Conservation (phyloP, 176 grass and related monocot genomes). For the Oryza meridionalis region DNA sequence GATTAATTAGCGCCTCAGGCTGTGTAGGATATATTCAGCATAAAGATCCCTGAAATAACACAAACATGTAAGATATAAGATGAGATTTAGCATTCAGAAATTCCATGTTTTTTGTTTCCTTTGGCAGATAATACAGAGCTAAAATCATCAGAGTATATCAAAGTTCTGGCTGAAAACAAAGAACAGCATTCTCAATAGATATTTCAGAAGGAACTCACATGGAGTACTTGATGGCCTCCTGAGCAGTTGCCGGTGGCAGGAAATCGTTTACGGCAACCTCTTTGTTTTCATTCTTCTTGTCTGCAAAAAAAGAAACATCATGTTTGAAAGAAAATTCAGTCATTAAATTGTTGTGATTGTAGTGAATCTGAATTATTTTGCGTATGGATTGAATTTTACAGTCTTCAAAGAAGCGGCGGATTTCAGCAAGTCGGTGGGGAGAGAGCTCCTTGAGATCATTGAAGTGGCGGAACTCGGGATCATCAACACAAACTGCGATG, state of each 20-base stretch:
- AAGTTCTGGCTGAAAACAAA: background rate
- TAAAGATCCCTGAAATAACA: slow-evolving; percentile 51
- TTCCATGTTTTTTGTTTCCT: background rate
- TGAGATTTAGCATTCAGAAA: background rate
- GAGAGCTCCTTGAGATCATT: slow-evolving; percentile 60
- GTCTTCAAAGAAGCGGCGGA: slow-evolving; percentile 67
- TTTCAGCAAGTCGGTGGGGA: slow-evolving; percentile 63
- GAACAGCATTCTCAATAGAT: background rate
- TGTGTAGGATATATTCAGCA: slow-evolving; percentile 55
- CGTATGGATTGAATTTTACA: slow-evolving; percentile 33
- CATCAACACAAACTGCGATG: slow-evolving; percentile 63
- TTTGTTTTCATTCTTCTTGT: slow-evolving; percentile 66
- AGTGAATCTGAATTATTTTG: background rate
- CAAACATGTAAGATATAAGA: background rate
- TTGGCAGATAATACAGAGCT: background rate
- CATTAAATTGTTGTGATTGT: background rate
- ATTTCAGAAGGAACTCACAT: slow-evolving; percentile 53
- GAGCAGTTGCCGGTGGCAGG: slow-evolving; percentile 49
- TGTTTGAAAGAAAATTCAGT: background rate
- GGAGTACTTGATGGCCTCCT: slow-evolving; percentile 45
- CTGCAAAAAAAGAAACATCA: slow-evolving; percentile 25
- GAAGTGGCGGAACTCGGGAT: slow-evolving; percentile 59
- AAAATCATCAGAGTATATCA: background rate
- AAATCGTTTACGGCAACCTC: slow-evolving; percentile 57
- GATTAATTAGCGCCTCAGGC: slow-evolving; percentile 47